Base-by-base conservation (phyloP, 768 basidiomycete genomes). In the Candolleomyces efflorescens region DNA sequence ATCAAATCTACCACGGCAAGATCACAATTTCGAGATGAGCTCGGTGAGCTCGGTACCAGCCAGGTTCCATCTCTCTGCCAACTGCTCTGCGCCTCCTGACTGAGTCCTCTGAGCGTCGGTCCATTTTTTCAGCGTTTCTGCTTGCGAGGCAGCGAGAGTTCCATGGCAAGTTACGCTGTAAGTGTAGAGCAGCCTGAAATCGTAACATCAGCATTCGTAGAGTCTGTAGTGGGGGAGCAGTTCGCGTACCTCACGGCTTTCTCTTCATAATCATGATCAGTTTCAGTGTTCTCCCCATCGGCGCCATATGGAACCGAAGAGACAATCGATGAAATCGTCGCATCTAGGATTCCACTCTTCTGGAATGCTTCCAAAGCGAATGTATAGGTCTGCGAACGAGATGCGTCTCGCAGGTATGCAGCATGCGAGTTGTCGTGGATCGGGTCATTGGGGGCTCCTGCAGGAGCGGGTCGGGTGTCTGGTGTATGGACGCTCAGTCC, bases 381-480 rank as follows among this genome's bases (percentile, higher is more conserved):
- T 4, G 67, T 57, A 0, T 81, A 82, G 0, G 90, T 92, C 3
- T 74, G 68, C 27, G 76, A 74, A 2, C 80, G 79, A 1, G 75
- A 69, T 0, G 88, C 86, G 64, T 86, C 73, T 3, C 77, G 69
- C 1, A 85, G 72, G 69, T 86, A 78, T 17, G 83, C 79, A 0
- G 87, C 82, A 65, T 90, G 90, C 6, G 88, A 90, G 70, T 90
- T 90, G 24, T 83, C 75, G 67, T 89, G 82, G n/a, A 89, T 75
- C 0, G 78, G 75, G 49, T 68, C 64, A 36, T 15, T 46, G 67
- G 43, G 67, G 46, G 46, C 44, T 26, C 41, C 58, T 9, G 52
- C 54, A 24, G 45, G 65, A 49, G 53, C 66, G 0, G 62, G 59
- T 3, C 59, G 61, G 3, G 68, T 59, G 15, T 71, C 60, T 9